Conservation (phyloP, 768 basidiomycete genomes). For the Lepiota brunneoincarnata region DNA sequence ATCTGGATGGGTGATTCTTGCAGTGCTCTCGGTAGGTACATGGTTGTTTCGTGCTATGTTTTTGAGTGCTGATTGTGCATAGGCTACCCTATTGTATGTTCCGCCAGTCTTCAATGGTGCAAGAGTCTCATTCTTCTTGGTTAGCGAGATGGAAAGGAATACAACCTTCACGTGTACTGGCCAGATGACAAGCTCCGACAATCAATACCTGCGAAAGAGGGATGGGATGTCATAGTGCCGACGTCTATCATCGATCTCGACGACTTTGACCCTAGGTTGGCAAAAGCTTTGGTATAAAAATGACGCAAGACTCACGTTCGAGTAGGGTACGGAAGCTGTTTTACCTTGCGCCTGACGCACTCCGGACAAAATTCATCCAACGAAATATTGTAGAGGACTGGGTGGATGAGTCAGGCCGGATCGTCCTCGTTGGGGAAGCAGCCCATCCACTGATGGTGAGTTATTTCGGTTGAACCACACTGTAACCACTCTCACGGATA, state of each 20-base stretch:
- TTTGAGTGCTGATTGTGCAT: slow-evolving; percentile 23
- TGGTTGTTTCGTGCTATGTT: slow-evolving; percentile 2
- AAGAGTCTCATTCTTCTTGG: background rate
- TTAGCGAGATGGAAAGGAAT: slow-evolving; percentile 37
- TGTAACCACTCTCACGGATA: slow-evolving; percentile 5
- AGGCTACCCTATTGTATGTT: slow-evolving; percentile 27
- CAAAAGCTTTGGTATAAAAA: background rate
- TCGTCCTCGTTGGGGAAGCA: slow-evolving; percentile 52
- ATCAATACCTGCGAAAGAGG: slow-evolving; percentile 23
- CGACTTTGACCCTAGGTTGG: slow-evolving; percentile 19
- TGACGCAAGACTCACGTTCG: slow-evolving; percentile 6
- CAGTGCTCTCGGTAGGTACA: slow-evolving; percentile 21
- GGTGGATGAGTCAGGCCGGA: slow-evolving; percentile 44
- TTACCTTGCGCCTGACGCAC: slow-evolving; percentile 27
- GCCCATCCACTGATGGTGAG: slow-evolving; percentile 53
- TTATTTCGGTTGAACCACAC: slow-evolving; percentile 6
- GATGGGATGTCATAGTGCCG: slow-evolving; percentile 32
- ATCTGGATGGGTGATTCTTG: slow-evolving; percentile 30
- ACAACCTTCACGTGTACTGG: slow-evolving; percentile 36
- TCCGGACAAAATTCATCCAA: slow-evolving; percentile 34
- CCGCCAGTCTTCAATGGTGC: background rate
- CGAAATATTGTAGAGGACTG: slow-evolving; percentile 41
- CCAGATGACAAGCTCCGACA: slow-evolving; percentile 26
- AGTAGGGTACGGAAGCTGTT: slow-evolving; percentile 34
- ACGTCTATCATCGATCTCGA: slow-evolving; percentile 31